phyloP scores from a whole-genome alignment of 371 early-diverging fungal species.

The Mucor circinelloides region DNA sequence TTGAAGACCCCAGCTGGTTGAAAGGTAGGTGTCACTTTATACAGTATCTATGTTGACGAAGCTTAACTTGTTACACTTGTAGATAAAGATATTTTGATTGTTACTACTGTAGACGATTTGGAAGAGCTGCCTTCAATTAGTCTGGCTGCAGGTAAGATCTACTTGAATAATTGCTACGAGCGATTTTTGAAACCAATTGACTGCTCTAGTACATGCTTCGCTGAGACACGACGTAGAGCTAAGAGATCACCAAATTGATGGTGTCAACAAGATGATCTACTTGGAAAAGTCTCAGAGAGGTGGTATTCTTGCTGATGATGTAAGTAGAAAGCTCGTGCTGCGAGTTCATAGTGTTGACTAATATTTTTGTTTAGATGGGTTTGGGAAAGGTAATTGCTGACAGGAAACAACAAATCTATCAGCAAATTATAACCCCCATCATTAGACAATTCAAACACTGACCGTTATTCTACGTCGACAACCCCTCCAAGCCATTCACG shows the following conservation, averaged over 20 bases:
- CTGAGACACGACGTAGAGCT: constrained; percentile 30
- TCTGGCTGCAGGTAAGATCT: constrained; percentile 37
- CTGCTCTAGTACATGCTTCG: constrained; percentile 34
- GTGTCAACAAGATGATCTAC: constrained; percentile 35
- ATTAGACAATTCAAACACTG: constrained; percentile 43
- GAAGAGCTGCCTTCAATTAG: constrained; percentile 32
- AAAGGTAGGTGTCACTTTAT: constrained; percentile 25
- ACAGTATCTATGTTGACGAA: not conserved
- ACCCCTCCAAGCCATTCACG: constrained; percentile 29
- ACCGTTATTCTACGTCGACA: constrained; percentile 42
- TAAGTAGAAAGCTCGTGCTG: not conserved
- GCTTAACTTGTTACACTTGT: not conserved
- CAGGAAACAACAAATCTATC: not conserved
- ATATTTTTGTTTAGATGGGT: constrained; percentile 33
- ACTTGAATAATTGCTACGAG: not conserved
- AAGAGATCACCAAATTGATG: constrained; percentile 44
- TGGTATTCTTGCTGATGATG: constrained; percentile 50
- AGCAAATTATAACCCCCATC: not conserved
- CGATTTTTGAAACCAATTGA: not conserved
- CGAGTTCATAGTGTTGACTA: not conserved
- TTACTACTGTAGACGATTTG: constrained; percentile 28
- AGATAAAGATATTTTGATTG: constrained; percentile 43
- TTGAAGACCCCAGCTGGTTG: constrained; percentile 40
- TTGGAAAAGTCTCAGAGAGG: constrained; percentile 42
- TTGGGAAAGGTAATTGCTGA: constrained; percentile 37